Evolutionary conservation across 2,329 filamentous ascomycete genomes (phyloP), one percentile per base, ranked within the genome.

Genomic region (Phaeosphaeriaceae sp.): DNA sequence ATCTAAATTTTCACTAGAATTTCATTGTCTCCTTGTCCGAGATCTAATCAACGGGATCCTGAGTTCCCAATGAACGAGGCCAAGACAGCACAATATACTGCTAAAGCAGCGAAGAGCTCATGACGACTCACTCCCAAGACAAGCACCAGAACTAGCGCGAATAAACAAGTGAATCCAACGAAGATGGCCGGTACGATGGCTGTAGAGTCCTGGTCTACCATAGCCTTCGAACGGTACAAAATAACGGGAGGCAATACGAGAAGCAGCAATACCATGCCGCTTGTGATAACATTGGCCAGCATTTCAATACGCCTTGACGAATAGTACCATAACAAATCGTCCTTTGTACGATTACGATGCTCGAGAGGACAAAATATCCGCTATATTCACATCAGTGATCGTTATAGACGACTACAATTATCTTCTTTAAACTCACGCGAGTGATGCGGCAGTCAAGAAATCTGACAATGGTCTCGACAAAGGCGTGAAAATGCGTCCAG

Each of bases 1-100:
- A n/a, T n/a, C n/a, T n/a, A n/a, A n/a, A n/a, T n/a, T n/a, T n/a
- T n/a, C n/a, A n/a, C n/a, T n/a, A n/a, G n/a, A n/a, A n/a, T n/a
- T n/a, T n/a, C n/a, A n/a, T n/a, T n/a, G n/a, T n/a, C n/a, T n/a
- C n/a, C n/a, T n/a, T n/a, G n/a, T n/a, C n/a, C n/a, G n/a, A n/a
- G n/a, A n/a, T n/a, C n/a, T n/a, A n/a, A n/a, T n/a, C n/a, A n/a
- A n/a, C n/a, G n/a, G n/a, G n/a, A n/a, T n/a, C n/a, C n/a, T n/a
- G n/a, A 77, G 57, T 78, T 78, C 9, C 69, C 70, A 52, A 78
- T 77, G 54, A 79, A 78, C 1, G 78, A 76, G 0, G 78, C 74
- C 9, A 78, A 55, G 11, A 78, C 74, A 0, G 76, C 76, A 52
- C 74, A 77, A 55, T 78, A 78, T 0, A 75, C 77, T 2, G 77